Percentiles rank a stretch among this genome's conserved stretches.
phyloP scores from a whole-genome alignment of 2,329 filamentous ascomycete species.

The Cercospora sp. region DNA sequence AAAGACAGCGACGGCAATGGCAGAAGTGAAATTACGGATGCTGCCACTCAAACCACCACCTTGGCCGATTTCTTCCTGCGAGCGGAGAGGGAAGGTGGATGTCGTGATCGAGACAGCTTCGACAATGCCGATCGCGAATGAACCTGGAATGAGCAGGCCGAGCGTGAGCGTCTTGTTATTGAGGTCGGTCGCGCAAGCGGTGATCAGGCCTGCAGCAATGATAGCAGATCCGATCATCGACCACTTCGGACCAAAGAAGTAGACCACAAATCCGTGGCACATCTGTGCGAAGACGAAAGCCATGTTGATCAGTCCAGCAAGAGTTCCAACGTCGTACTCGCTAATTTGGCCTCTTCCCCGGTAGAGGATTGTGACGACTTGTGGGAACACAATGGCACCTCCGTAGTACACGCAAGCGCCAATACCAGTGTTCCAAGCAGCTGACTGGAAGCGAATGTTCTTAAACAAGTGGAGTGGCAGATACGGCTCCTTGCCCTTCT shows the following conservation, averaged over 20 bases:
- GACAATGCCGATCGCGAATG: constrained; percentile 30
- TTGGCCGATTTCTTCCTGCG: constrained; percentile 33
- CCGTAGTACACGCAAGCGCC: constrained; percentile 32
- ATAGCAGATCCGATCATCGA: constrained; percentile 31
- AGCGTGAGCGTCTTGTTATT: constrained; percentile 26
- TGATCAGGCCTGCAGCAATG: constrained; percentile 28
- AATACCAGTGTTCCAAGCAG: constrained; percentile 31
- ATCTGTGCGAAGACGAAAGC: constrained; percentile 33
- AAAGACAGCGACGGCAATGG: constrained; percentile 30
- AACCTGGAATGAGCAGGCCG: constrained; percentile 28
- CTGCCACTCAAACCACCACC: constrained; percentile 29
- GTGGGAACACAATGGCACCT: constrained; percentile 29
- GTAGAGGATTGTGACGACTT: constrained; percentile 31
- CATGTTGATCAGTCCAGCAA: constrained; percentile 31
- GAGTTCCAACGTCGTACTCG: constrained; percentile 31
- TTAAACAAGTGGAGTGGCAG: constrained; percentile 34
- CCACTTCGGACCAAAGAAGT: constrained; percentile 31
- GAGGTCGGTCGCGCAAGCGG: constrained; percentile 27
- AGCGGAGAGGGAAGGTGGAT: constrained; percentile 31
- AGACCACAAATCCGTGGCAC: constrained; percentile 32
- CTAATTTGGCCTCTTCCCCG: constrained; percentile 30
- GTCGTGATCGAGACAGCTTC: constrained; percentile 31
- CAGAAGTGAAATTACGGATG: constrained; percentile 29
- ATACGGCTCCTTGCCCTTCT: constrained; percentile 29
- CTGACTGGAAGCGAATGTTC: constrained; percentile 31